Evolutionary conservation across 2,329 filamentous ascomycete genomes (phyloP), one percentile per base, ranked within the genome.

Genomic region (Colletotrichum coccodes): DNA sequence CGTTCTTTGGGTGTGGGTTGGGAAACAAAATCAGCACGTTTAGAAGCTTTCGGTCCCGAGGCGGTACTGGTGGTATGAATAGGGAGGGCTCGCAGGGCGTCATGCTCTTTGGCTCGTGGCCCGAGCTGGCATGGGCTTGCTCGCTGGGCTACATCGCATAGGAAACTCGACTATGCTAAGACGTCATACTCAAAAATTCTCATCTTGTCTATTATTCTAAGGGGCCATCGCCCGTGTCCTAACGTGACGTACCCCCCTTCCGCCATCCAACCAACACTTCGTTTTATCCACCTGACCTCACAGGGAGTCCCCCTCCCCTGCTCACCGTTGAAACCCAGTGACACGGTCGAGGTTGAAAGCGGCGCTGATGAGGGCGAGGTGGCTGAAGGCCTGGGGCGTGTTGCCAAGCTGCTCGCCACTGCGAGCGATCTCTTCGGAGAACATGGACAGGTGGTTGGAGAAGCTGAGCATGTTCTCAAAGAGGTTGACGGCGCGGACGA

Each of bases 391-490:
- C 79, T 94, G 92, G 0, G 92, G 92, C 18, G 91, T 94, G 75
- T 94, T 94, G 1, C 92, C 92, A 68, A 94, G 83, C 80, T 94
- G 92, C 79, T 94, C 92, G 12, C 92, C 92, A 59, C 87, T 90
- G 60, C 90, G 84, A 6, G 91, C 87, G 73, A 94, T 94, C 80
- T 94, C 92, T 77, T 94, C 92, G 8, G 90, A 93, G 77, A 94
- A 94, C 87, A 94, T 94, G 73, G 86, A 87, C 62, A 94, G 79
- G 76, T 94, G 92, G 76, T 94, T 95, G 1, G 90, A 89, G 80
- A 94, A 94, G 71, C 86, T 86, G 28, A 94, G 83, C 85, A 94
- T 92, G 74, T 93, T 94, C 79, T 94, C 92, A 73, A 94, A 94
- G 47, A 94, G 83, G 72, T 87, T 91, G 72, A 92, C 85, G 7